Evolutionary conservation across 2,329 filamentous ascomycete genomes (phyloP).

Genomic region (Escovopsis weberi): DNA sequence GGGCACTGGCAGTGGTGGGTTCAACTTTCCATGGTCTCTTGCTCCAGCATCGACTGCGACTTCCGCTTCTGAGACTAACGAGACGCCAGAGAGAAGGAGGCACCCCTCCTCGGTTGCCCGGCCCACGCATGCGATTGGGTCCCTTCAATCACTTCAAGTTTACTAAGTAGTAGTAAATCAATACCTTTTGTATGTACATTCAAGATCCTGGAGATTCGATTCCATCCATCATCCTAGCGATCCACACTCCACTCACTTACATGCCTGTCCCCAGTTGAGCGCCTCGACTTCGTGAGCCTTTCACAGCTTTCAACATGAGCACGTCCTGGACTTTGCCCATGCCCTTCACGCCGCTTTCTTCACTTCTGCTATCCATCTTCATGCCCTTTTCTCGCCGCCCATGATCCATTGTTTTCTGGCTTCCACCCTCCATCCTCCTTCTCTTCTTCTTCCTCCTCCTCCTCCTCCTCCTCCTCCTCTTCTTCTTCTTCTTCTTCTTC

Average conservation of each 20-base stretch:
- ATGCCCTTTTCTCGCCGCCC: background rate
- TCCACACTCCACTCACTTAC: conserved; percentile 3
- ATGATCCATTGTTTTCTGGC: conserved; percentile 3
- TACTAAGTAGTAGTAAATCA: too few species aligned
- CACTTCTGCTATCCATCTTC: background rate
- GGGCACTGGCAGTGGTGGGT: too few species aligned
- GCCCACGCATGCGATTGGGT: too few species aligned
- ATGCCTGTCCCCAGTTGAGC: background rate
- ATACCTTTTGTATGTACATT: too few species aligned
- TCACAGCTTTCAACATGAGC: too few species aligned
- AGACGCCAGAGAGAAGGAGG: too few species aligned
- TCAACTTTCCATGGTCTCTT: too few species aligned
- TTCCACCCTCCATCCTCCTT: background rate
- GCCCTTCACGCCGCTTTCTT: conserved; percentile 3
- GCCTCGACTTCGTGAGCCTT: too few species aligned
- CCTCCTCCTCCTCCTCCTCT: background rate
- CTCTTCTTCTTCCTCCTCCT: conserved; percentile 2
- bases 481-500: background rate
- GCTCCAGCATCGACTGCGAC: too few species aligned
- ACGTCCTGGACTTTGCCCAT: conserved; percentile 5
- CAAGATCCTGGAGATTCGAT: too few species aligned
- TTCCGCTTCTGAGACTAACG: too few species aligned
- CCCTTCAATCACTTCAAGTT: conserved; percentile 1
- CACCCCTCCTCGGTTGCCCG: too few species aligned
- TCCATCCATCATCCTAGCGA: conserved; percentile 3